Conservation (phyloP, 2,329 filamentous ascomycete species). For the Fusarium sp. region DNA sequence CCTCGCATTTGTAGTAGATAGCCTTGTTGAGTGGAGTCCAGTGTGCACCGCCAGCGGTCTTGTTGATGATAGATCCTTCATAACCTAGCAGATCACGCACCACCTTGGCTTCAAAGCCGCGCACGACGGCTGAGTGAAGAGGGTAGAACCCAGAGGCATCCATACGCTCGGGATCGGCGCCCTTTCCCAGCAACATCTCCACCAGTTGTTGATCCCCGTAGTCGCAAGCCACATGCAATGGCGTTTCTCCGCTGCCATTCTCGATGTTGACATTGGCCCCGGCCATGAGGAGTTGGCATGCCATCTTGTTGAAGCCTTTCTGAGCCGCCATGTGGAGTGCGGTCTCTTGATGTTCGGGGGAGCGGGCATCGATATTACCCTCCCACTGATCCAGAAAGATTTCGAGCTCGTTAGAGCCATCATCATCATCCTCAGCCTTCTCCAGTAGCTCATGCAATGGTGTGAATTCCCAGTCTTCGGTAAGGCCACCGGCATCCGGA, state of each 20-base stretch:
- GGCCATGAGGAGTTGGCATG: neutral
- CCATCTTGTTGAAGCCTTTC: neutral
- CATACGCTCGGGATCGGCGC: neutral
- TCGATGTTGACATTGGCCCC: neutral
- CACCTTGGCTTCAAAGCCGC: neutral
- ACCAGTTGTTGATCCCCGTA: neutral
- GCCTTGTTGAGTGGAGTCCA: neutral
- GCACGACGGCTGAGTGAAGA: neutral
- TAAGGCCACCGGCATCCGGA: rapidly evolving
- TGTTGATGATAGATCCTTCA: neutral
- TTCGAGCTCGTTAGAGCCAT: neutral
- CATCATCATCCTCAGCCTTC: rapidly evolving
- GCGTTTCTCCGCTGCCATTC: neutral
- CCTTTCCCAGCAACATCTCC: neutral
- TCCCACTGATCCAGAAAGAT: neutral
- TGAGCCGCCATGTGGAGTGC: neutral
- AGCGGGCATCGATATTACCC: neutral
- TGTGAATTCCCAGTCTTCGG: neutral
- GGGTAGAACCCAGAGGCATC: neutral
- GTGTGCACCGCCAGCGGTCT: no score
- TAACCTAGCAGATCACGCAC: neutral
- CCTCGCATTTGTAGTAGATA: rapidly evolving
- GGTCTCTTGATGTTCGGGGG: neutral
- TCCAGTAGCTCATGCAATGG: neutral
- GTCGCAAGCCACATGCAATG: neutral